A percentile compares a stretch with the other conserved stretches of the same genome.
Evolutionary conservation across 192 early-diverging fungal species (phyloP).

Genomic region (Entophlyctis luteolus): DNA sequence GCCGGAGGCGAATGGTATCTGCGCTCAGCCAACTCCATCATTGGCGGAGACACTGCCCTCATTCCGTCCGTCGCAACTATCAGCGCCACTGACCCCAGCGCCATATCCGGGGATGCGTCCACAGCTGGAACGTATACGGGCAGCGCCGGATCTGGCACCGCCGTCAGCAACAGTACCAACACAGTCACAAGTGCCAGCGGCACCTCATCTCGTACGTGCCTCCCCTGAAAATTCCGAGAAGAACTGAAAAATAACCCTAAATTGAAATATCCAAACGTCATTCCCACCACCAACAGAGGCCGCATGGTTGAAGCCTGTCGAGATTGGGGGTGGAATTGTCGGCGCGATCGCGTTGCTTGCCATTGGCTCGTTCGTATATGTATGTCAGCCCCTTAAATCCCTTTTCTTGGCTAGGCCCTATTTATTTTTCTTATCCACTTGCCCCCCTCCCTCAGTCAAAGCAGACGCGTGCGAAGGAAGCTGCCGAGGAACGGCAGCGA

Average conservation of each 20-base stretch:
- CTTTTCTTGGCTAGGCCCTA: background rate
- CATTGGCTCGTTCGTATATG: background rate
- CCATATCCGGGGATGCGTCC: background rate
- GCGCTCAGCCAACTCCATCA: background rate
- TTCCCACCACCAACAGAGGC: too few relatives aligned
- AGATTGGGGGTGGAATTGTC: background rate
- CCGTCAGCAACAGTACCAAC: background rate
- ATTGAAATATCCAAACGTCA: too few relatives aligned
- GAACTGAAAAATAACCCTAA: too few relatives aligned
- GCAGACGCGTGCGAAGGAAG: too few relatives aligned
- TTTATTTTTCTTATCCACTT: too few relatives aligned
- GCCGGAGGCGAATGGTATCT: slow-evolving; percentile 10
- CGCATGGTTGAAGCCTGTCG: background rate
- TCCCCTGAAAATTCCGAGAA: too few relatives aligned
- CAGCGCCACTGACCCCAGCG: background rate
- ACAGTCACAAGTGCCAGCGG: background rate
- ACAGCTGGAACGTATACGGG: background rate
- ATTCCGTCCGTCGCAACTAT: background rate
- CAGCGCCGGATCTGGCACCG: background rate
- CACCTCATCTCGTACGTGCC: too few relatives aligned
- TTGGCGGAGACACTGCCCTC: background rate
- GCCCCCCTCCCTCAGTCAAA: too few relatives aligned
- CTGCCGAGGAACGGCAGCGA: background rate
- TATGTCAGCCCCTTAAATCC: background rate
- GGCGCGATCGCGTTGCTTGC: background rate